A percentile compares a stretch with the other conserved stretches of the same genome.
Evolutionary conservation across 768 basidiomycete genomes (phyloP).

Genomic region (Mycena belliarum): DNA sequence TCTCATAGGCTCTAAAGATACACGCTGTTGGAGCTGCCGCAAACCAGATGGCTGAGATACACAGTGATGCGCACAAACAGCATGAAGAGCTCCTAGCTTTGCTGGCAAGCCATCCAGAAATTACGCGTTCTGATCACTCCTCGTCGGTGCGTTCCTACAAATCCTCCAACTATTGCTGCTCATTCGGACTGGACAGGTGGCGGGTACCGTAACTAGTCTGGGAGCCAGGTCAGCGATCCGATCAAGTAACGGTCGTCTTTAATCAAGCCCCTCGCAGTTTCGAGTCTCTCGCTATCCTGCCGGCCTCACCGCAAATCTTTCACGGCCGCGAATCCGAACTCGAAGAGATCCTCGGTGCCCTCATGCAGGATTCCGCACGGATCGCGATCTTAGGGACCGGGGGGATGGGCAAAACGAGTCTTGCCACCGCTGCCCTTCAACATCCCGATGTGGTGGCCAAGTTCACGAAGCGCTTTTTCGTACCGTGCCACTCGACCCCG

Average conservation of each 20-base stretch:
- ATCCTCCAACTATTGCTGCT: neutral
- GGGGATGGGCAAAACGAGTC: slow-evolving; percentile 9
- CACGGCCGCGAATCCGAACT: neutral
- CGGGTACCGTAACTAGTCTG: neutral
- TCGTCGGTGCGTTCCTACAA: neutral
- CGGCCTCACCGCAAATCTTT: neutral
- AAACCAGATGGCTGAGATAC: neutral
- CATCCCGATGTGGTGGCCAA: neutral
- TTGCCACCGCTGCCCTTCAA: neutral
- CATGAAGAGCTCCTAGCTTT: slow-evolving; percentile 2
- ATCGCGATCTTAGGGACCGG: slow-evolving; percentile 5
- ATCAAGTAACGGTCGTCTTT: neutral
- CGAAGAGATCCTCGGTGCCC: neutral
- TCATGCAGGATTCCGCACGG: neutral
- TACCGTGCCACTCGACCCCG: neutral
- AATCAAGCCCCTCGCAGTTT: no score
- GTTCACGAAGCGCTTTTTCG: neutral
- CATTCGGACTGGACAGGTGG: neutral
- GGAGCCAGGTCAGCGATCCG: neutral
- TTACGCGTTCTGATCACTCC: neutral
- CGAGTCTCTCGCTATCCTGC: neutral
- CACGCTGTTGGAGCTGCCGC: neutral
- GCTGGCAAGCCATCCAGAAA: neutral
- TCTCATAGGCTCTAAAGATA: neutral
- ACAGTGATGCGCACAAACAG: neutral